Percentiles rank a stretch among this genome's conserved stretches.
phyloP scores from a whole-genome alignment of 2,329 filamentous ascomycete genomes.

The Pyricularia pennisetigena region DNA sequence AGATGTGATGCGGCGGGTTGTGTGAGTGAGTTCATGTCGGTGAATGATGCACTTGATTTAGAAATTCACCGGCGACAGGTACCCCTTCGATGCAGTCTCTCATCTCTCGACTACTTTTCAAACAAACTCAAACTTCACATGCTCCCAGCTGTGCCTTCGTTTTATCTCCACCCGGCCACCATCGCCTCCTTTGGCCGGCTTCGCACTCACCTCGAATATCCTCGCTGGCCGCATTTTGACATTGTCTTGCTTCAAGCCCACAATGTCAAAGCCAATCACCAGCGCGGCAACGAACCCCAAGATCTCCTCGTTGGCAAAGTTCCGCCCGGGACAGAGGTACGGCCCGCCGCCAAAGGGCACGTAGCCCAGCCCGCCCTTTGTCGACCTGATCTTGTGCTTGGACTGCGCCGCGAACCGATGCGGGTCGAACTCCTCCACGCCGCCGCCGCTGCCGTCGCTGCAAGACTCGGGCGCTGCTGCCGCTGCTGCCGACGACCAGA shows the following conservation, averaged over 20 bases:
- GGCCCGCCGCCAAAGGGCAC: slow-evolving; percentile 23
- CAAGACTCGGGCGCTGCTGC: too few species aligned
- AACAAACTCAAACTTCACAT: neutral
- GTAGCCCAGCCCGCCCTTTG: slow-evolving; percentile 10
- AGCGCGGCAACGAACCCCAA: slow-evolving; percentile 12
- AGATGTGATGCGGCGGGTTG: too few species aligned
- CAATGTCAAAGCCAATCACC: neutral
- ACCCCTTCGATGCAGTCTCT: too few species aligned
- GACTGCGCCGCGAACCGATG: slow-evolving; percentile 1
- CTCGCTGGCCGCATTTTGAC: neutral
- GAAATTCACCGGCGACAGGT: too few species aligned
- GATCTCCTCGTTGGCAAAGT: slow-evolving; percentile 21
- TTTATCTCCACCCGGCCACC: neutral
- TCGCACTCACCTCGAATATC: neutral
- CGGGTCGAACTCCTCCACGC: slow-evolving; percentile 4
- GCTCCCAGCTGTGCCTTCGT: neutral
- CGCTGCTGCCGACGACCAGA: neutral
- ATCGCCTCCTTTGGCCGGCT: neutral
- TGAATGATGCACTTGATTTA: too few species aligned
- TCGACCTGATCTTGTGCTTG: neutral
- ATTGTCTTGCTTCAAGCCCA: neutral
- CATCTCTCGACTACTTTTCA: too few species aligned
- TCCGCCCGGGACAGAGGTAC: slow-evolving; percentile 22
- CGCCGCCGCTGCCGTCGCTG: neutral
- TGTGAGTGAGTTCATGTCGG: too few species aligned